phyloP scores from a whole-genome alignment of 2,329 filamentous ascomycete species.

The Aspergillus spinulosporus region DNA sequence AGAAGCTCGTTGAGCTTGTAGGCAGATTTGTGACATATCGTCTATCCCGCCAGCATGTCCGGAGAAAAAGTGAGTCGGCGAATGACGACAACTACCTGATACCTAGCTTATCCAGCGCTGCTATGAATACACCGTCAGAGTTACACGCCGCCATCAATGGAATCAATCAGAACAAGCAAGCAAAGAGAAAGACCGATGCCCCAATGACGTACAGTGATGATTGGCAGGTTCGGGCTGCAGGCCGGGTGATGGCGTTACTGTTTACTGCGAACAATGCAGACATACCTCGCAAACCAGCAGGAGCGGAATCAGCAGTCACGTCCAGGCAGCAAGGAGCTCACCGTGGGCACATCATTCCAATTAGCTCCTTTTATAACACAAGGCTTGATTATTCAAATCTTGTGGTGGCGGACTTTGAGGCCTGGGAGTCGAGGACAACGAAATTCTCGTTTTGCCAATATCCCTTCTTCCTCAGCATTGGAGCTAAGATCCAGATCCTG shows the following conservation, averaged over 20 bases:
- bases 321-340: slow-evolving; percentile 47
- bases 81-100: slow-evolving; percentile 61
- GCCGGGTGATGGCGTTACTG: slow-evolving; percentile 75
- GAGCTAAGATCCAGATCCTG: slow-evolving; percentile 86
- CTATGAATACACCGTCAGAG: slow-evolving; percentile 64
- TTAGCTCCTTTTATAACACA: slow-evolving; percentile 84
- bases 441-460: slow-evolving; percentile 91
- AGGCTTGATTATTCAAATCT: slow-evolving; percentile 84
- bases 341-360: slow-evolving; percentile 70
- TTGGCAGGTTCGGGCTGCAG: slow-evolving; percentile 83
- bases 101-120: slow-evolving; percentile 68
- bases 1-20: slow-evolving; percentile 72
- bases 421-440: slow-evolving; percentile 73
- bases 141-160: slow-evolving; percentile 73
- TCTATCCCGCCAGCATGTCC: slow-evolving; percentile 68
- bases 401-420: slow-evolving; percentile 74
- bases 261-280: slow-evolving; percentile 75
- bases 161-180: slow-evolving; percentile 51
- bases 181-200: slow-evolving; percentile 53
- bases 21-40: slow-evolving; percentile 80
- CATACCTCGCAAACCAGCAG: slow-evolving; percentile 42
- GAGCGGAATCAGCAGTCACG: slow-evolving; percentile 37
- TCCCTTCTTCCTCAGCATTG: slow-evolving; percentile 86
- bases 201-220: slow-evolving; percentile 71
- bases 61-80: slow-evolving; percentile 59